These are phyloP conservation scores for Viola pubescens DNA, from an alignment of 441 rosid species.

Conservation along the genomic window DNA sequence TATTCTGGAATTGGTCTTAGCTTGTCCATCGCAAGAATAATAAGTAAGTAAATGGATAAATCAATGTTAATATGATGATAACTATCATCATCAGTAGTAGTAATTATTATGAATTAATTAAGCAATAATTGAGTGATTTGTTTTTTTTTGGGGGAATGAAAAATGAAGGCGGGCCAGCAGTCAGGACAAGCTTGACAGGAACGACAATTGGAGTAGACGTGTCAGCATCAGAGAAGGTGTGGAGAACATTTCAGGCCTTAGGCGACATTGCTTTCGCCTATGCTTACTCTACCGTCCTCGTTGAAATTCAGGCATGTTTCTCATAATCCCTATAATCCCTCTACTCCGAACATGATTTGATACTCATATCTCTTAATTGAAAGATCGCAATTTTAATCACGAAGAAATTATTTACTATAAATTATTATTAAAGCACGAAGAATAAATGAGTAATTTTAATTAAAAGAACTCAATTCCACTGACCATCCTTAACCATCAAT, in stretches of 20 bases:
- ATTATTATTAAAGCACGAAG: too few relatives aligned
- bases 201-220: conserved; percentile 59
- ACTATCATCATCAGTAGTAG: too few relatives aligned
- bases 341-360: too few relatives aligned
- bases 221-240: conserved; percentile 59
- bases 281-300: conserved; percentile 65
- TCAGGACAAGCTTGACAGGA: conserved; percentile 52
- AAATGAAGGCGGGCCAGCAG: conserved; percentile 26
- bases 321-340: neutral
- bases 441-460: too few relatives aligned
- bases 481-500: too few relatives aligned
- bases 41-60: conserved; percentile 26
- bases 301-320: conserved; percentile 69
- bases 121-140: neutral
- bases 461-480: too few relatives aligned
- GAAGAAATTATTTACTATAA: neutral
- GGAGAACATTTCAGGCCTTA: conserved; percentile 73
- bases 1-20: conserved; percentile 70
- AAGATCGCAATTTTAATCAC: neutral
- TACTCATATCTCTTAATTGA: neutral
- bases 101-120: neutral
- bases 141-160: neutral
- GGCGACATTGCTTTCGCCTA: conserved; percentile 86
- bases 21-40: conserved; percentile 65
- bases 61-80: too few relatives aligned